These are phyloP conservation scores for Amphirosellinia nigrospora DNA, from an alignment of 495 filamentous ascomycete species.

Conservation along the genomic window DNA sequence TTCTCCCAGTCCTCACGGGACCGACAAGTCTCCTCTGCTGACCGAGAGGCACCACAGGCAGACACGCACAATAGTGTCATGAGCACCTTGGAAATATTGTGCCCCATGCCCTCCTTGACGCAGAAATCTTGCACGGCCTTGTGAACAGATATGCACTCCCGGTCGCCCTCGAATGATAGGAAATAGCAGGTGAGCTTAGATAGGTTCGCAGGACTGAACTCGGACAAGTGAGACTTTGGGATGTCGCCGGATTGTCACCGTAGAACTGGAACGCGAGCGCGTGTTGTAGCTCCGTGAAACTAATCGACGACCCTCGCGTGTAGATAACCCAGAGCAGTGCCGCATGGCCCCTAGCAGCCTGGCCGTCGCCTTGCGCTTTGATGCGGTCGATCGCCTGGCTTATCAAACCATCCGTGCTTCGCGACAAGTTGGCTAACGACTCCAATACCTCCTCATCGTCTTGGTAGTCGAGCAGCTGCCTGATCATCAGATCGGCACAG, in stretches of 20 bases:
- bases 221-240: not conserved
- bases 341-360: not conserved
- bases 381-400: not conserved
- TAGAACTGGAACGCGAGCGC: constrained; percentile 1
- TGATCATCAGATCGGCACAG: constrained; percentile 1
- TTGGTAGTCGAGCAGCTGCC: not conserved
- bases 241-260: not conserved
- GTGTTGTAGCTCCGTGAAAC: not conserved
- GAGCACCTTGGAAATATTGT: not conserved
- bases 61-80: not conserved
- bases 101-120: not conserved
- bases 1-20: not conserved
- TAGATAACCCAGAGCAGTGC: not conserved
- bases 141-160: constrained; percentile 2
- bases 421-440: not conserved
- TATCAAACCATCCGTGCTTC: not conserved
- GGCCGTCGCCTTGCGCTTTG: not conserved
- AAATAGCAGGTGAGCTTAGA: not conserved
- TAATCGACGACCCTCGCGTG: not conserved
- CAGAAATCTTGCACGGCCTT: not conserved
- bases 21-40: not conserved
- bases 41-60: not conserved
- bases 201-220: not conserved
- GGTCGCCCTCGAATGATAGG: not conserved
- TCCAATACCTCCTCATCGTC: not conserved